Evolutionary conservation across 1,284 basidiomycete species (phyloP), one percentile per base, ranked within the genome.

Genomic region (Puccinia hordei): DNA sequence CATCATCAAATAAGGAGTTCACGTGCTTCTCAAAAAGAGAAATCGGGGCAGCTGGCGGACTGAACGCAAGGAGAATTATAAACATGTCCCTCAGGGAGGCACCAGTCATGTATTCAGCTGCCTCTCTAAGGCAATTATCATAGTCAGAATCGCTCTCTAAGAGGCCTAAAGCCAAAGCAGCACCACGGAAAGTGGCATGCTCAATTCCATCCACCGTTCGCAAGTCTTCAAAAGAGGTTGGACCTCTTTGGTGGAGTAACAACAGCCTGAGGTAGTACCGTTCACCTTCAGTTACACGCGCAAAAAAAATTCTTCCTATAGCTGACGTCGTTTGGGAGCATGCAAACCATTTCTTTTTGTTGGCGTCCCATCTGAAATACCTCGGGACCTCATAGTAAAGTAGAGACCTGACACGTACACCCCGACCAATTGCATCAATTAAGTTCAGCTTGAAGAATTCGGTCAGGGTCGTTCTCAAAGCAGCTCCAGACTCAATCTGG

Each of bases 221-320:
- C 0, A 88, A 82, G 73, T 87, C 83, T 22, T 84, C 82, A 82
- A 87, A 87, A 2, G 85, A 87, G 0, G 35, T 85, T 0, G 88
- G 77, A 10, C 87, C 86, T 57, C 83, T 84, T 0, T 86, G 85
- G 19, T 85, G 83, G 13, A 86, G 85, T 0, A 88, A 84, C 0
- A 88, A 84, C 0, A 84, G 83, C 0, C 86, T 83, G 0, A 88
- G 84, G 78, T 88, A 88, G 81, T 86, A 88, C 0, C 81, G 81
- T 63, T 88, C 86, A 0, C 87, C 87, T 10, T 83, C 81, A 30
- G 83, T 84, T 2, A 86, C 86, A 15, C 81, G 74, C 9, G 85
- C 83, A 83, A 84, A 87, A 71, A 85, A 87, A 84, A 88, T 87
- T 0, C 86, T 77, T 0, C 87, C 87, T 27, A 88, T 78, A 0